Percentiles rank a stretch among this genome's conserved stretches.
Conservation (phyloP, 495 filamentous ascomycete species). For the Venustampulla echinocandica region DNA sequence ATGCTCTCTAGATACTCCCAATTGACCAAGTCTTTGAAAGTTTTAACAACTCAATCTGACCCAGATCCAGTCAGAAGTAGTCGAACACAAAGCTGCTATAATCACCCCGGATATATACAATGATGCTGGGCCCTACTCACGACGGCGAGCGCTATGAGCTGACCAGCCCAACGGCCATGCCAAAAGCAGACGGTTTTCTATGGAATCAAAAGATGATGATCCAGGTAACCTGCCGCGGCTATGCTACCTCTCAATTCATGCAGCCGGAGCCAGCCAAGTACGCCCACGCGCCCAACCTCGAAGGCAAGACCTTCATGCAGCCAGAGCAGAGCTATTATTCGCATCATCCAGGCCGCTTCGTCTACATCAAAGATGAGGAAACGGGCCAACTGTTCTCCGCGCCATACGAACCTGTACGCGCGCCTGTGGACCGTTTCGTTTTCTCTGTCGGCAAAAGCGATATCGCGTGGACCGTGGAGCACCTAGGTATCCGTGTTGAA, state of each 20-base stretch:
- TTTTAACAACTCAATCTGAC: too few relatives aligned
- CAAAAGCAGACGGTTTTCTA: slow-evolving; percentile 47
- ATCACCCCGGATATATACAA: too few relatives aligned
- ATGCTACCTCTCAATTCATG: slow-evolving; percentile 50
- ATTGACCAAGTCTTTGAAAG: too few relatives aligned
- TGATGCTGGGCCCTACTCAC: slow-evolving; percentile 35
- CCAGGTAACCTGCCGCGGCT: slow-evolving; percentile 47
- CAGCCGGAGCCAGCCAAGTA: slow-evolving; percentile 52
- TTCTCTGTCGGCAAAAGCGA: slow-evolving; percentile 49
- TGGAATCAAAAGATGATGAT: slow-evolving; percentile 57
- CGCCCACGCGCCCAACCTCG: slow-evolving; percentile 45
- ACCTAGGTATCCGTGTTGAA: slow-evolving; percentile 41
- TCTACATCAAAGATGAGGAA: slow-evolving; percentile 51
- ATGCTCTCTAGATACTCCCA: too few relatives aligned
- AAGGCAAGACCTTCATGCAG: slow-evolving; percentile 52
- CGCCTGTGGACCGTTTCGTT: slow-evolving; percentile 36
- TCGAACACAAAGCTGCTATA: too few relatives aligned
- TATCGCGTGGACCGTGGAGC: slow-evolving; percentile 43
- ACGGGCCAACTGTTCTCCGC: slow-evolving; percentile 44
- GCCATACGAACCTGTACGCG: slow-evolving; percentile 47
- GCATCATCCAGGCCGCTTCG: slow-evolving; percentile 49
- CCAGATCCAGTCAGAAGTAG: too few relatives aligned
- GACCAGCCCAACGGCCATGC: slow-evolving; percentile 44
- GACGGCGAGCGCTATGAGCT: slow-evolving; percentile 48
- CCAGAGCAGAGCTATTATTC: slow-evolving; percentile 51